phyloP scores from a whole-genome alignment of 1,284 basidiomycete genomes.

The Trametes polyzona region DNA sequence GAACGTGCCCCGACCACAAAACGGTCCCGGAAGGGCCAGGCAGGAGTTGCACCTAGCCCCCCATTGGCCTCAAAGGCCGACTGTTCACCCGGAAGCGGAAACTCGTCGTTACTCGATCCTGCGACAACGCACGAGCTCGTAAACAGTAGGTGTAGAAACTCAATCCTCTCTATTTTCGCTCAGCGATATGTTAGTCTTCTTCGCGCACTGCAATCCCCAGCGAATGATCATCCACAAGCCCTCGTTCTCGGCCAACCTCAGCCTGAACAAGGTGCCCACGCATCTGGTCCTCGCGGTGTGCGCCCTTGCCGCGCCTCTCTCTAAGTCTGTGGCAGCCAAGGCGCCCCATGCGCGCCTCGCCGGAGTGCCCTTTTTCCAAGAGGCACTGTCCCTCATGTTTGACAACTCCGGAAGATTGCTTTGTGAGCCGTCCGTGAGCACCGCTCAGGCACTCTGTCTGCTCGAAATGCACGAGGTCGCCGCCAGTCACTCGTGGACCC shows the following conservation, averaged over 20 bases:
- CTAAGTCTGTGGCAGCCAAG: conserved; percentile 64
- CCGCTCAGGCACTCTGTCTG: conserved; percentile 73
- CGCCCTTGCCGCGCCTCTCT: conserved; percentile 74
- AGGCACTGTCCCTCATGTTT: conserved; percentile 71
- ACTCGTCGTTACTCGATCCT: conserved; percentile 50
- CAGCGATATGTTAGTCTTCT: conserved; percentile 60
- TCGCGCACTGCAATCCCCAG: conserved; percentile 77
- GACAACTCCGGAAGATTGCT: conserved; percentile 62
- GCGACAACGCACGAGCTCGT: conserved; percentile 72
- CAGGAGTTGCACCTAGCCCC: conserved; percentile 23
- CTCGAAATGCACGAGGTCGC: conserved; percentile 70
- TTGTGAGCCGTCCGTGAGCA: conserved; percentile 57
- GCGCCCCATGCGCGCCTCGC: conserved; percentile 63
- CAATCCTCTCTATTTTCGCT: conserved; percentile 10
- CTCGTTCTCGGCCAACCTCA: conserved; percentile 66
- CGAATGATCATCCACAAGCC: conserved; percentile 76
- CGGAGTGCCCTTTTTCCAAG: conserved; percentile 70
- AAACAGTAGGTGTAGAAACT: conserved; percentile 54
- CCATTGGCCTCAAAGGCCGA: conserved; percentile 37
- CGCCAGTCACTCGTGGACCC: conserved; percentile 42
- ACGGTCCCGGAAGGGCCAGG: conserved; percentile 23
- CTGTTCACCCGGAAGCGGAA: conserved; percentile 31
- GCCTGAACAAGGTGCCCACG: conserved; percentile 63
- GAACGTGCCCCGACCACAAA: conserved; percentile 31
- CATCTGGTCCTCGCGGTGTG: conserved; percentile 74